Evolutionary conservation across 2,329 filamentous ascomycete species (phyloP).

Genomic region (Sporothrix curviconia): DNA sequence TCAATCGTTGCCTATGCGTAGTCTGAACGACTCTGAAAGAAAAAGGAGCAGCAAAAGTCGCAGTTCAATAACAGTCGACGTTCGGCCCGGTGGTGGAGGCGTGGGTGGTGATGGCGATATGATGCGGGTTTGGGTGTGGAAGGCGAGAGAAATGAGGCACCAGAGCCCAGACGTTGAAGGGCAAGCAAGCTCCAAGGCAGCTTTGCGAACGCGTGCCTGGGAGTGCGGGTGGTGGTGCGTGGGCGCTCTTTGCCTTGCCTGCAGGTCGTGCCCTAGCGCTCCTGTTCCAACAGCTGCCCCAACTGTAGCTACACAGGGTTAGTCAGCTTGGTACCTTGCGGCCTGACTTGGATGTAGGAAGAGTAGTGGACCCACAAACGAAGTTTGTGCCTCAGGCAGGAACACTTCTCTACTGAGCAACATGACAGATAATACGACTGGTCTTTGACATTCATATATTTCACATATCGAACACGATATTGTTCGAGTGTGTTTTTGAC

Average conservation of each 20-base stretch:
- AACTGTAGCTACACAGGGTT: not conserved
- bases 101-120: not conserved
- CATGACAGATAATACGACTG: too few species aligned
- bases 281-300: not conserved
- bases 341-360: slow-evolving; percentile 10
- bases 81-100: not conserved
- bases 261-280: slow-evolving; percentile 3
- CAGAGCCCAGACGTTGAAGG: not conserved
- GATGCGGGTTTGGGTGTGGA: not conserved
- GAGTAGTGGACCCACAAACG: too few species aligned
- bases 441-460: too few species aligned
- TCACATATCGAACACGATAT: too few species aligned
- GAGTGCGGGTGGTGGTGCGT: not conserved
- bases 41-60: too few species aligned
- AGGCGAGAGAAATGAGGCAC: slow-evolving; percentile 3
- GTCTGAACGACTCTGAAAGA: too few species aligned
- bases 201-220: slow-evolving; percentile 18
- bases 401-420: too few species aligned
- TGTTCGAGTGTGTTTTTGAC: too few species aligned
- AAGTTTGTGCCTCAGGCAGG: too few species aligned
- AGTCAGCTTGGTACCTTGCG: slow-evolving; percentile 11
- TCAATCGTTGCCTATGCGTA: too few species aligned
- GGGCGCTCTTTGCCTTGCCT: not conserved
- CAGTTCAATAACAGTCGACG: too few species aligned
- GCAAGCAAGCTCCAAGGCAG: slow-evolving; percentile 18